Percentiles rank a stretch among this genome's conserved stretches.
These are phyloP conservation scores for Clonostachys sp. DNA, from an alignment of 2,329 filamentous ascomycete species.

Conservation along the genomic window DNA sequence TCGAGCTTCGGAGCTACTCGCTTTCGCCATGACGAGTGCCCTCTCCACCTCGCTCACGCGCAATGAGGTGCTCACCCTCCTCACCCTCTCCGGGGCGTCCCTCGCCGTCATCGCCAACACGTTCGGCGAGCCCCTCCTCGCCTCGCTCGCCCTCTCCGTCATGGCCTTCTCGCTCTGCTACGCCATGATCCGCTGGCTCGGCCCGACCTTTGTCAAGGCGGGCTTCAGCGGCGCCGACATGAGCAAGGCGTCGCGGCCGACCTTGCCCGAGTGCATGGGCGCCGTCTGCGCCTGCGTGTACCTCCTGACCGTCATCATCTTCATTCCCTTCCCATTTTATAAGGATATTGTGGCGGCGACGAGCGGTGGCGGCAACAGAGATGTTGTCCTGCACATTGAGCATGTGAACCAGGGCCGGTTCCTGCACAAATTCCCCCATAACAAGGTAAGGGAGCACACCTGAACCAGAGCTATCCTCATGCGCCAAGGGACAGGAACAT, in stretches of 20 bases:
- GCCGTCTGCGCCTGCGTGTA: slow-evolving; percentile 91
- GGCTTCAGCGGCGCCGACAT: slow-evolving; percentile 89
- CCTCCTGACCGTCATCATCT: slow-evolving; percentile 80
- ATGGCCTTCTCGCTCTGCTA: slow-evolving; percentile 80
- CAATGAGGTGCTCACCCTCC: slow-evolving; percentile 47
- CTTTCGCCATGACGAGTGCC: slow-evolving; percentile 11
- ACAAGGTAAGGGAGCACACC: slow-evolving; percentile 57
- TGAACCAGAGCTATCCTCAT: neutral
- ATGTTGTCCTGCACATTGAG: slow-evolving; percentile 71
- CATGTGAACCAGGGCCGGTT: slow-evolving; percentile 78
- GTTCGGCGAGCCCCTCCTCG: slow-evolving; percentile 84
- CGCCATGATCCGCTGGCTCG: slow-evolving; percentile 89
- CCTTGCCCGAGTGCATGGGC: slow-evolving; percentile 95
- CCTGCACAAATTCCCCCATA: slow-evolving; percentile 88
- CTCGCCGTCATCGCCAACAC: slow-evolving; percentile 74
- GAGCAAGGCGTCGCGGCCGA: slow-evolving; percentile 63
- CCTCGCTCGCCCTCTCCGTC: slow-evolving; percentile 80
- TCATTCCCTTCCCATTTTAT: slow-evolving; percentile 96
- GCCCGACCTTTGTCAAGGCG: slow-evolving; percentile 79
- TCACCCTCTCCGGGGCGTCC: slow-evolving; percentile 64
- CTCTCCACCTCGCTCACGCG: slow-evolving; percentile 33
- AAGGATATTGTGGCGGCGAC: slow-evolving; percentile 96
- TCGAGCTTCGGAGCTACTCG: too few species aligned
- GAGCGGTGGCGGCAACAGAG: slow-evolving; percentile 86
- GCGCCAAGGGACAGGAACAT: neutral